Evolutionary conservation across 2,329 filamentous ascomycete genomes (phyloP), one percentile per base, ranked within the genome.

Genomic region (Colletotrichum gloeosporioides): DNA sequence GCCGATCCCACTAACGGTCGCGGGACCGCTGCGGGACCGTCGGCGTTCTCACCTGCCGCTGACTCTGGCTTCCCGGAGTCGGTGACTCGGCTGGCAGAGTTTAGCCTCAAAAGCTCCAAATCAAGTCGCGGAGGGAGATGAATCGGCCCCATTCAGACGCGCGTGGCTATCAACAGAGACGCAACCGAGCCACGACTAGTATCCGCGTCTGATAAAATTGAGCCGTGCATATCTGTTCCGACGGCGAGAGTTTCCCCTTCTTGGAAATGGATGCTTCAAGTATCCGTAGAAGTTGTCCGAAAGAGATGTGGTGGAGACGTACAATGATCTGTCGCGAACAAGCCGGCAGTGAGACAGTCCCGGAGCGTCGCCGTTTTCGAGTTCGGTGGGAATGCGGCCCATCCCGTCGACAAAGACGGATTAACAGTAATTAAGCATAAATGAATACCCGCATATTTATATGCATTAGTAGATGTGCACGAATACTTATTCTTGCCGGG

Each of bases 31-130:
- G 44, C 44, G 44, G 44, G 44, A 53, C 44, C 10, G 18, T 22
- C 44, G 44, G 44, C 44, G 44, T 53, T 53, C 44, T 53, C 44
- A n/a, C 44, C 44, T 53, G 44, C 44, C 44, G 44, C 44, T 53
- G 44, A 53, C 44, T 34, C 32, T 49, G 10, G 44, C 2, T 22
- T 49, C 3, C 9, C 44, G 18, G 39, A 18, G 39, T 44, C 39
- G 39, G 39, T 44, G 39, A 49, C 2, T 13, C 44, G 44, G 18
- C 44, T 22, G 44, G n/a, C n/a, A 53, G 16, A 53, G 10, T 53
- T 22, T 13, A 13, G 44, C n/a, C 44, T 53, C 8, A 8, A 22
- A 53, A 22, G 44, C 44, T 53, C 12, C 44, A 13, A 53, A 53
- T 22, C n/a, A 53, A 53, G 44, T 53, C n/a, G 44, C n/a, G 44